Percentiles rank a stretch among this genome's conserved stretches.
phyloP scores from a whole-genome alignment of 768 basidiomycete genomes.

The Naganishia vaughanmartiniae region DNA sequence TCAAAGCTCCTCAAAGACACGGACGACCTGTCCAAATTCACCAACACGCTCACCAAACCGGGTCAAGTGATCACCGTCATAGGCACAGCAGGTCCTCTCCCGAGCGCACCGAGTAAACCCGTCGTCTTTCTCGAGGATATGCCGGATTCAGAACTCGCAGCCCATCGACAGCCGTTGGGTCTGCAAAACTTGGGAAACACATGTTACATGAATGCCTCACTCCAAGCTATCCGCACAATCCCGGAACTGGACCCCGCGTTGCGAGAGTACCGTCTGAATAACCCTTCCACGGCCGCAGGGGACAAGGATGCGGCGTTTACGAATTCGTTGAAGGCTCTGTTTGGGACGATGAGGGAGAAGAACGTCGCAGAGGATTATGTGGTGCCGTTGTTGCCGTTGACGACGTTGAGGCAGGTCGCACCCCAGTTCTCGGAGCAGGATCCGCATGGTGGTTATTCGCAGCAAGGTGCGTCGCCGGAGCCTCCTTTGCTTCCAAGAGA shows the following conservation, averaged over 20 bases:
- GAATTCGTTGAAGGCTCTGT: conserved; percentile 66
- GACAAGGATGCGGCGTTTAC: conserved; percentile 36
- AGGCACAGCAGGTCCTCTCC: conserved; percentile 86
- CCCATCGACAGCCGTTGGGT: conserved; percentile 47
- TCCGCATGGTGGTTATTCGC: conserved; percentile 64
- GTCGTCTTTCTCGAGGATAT: conserved; percentile 77
- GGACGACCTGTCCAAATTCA: conserved; percentile 77
- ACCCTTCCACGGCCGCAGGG: background rate
- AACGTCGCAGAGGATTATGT: conserved; percentile 57
- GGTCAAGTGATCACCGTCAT: conserved; percentile 87
- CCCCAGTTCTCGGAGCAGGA: conserved; percentile 84
- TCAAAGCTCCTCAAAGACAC: conserved; percentile 91
- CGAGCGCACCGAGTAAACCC: conserved; percentile 76
- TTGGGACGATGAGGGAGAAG: conserved; percentile 68
- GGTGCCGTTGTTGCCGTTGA: conserved; percentile 67
- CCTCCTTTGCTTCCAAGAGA: too few species aligned
- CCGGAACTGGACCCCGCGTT: conserved; percentile 81
- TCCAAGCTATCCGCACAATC: conserved; percentile 89
- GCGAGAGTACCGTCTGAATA: conserved; percentile 52
- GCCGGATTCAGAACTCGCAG: conserved; percentile 74
- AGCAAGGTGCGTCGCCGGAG: conserved; percentile 64
- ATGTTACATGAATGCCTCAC: conserved; percentile 94
- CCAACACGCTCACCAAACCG: conserved; percentile 80
- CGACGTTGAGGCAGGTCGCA: conserved; percentile 65
- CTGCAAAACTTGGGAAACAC: conserved; percentile 73